Percentiles rank a stretch among this genome's conserved stretches.
These are phyloP conservation scores for Arachnomyces sp. DNA, from an alignment of 2,329 filamentous ascomycete species.

Conservation along the genomic window DNA sequence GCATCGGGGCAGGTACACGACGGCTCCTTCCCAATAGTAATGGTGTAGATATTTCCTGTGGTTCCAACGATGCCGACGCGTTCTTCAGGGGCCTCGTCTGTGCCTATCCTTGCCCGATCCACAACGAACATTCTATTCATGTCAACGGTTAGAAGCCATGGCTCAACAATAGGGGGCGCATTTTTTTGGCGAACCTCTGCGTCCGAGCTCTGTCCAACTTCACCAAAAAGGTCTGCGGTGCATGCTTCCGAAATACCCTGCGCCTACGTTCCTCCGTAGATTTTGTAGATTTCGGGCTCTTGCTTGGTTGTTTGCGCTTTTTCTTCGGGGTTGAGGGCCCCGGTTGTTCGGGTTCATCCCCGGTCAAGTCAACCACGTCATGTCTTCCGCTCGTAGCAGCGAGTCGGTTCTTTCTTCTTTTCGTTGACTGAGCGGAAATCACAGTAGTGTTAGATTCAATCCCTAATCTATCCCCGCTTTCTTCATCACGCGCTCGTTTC, in stretches of 20 bases:
- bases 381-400: conserved; percentile 1
- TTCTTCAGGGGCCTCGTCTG: conserved; percentile 41
- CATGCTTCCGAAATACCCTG: conserved; percentile 32
- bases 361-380: conserved; percentile 15
- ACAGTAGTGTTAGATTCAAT: too few species aligned
- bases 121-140: conserved; percentile 48
- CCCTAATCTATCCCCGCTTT: too few species aligned
- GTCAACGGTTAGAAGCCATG: not conserved
- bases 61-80: conserved; percentile 51
- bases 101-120: conserved; percentile 39
- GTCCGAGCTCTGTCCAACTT: conserved; percentile 43
- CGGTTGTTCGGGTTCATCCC: conserved; percentile 5
- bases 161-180: not conserved
- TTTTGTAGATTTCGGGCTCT: conserved; percentile 11
- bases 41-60: conserved; percentile 57
- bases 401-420: conserved; percentile 7
- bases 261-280: conserved; percentile 32
- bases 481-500: too few species aligned
- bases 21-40: conserved; percentile 46
- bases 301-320: conserved; percentile 1
- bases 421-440: conserved; percentile 7
- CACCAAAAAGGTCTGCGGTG: conserved; percentile 41
- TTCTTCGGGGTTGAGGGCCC: not conserved
- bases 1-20: conserved; percentile 50
- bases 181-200: conserved; percentile 32